Evolutionary conservation across 2,329 filamentous ascomycete species (phyloP), one percentile per base, ranked within the genome.

Genomic region (Truncatella angustata): DNA sequence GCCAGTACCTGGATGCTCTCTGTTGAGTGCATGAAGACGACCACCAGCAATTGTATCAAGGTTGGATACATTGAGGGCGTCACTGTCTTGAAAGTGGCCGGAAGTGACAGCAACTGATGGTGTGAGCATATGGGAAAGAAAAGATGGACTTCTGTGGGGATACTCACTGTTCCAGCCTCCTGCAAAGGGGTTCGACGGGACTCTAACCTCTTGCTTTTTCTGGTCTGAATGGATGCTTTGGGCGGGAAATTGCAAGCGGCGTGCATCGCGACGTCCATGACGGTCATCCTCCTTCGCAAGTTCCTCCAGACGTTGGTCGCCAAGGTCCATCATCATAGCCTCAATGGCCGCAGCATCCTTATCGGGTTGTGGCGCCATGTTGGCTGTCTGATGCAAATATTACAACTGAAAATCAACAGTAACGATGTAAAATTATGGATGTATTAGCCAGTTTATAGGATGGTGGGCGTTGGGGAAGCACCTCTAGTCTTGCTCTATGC

Each of bases 321-420:
- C 47, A 18, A 50, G 47, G 18, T 50, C 47, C 14, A n/a, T 32
- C 47, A 50, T 50, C 47, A 50, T 50, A 10, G 47, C 47, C 3
- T 49, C 46, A 7, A 39, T 12, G 44, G 16, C 44, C 74, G 72
- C 23, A 20, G 16, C 37, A 14, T 6, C 18, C 9, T 4, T 10
- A 12, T 36, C 34, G 14, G 5, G n/a, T 16, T 42, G 4, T 18
- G 12, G 12, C 11, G 12, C 40, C 40, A 44, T 44, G 11, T 44
- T 44, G 40, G n/a, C n/a, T n/a, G n/a, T n/a, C n/a, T n/a, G n/a
- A n/a, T n/a, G n/a, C n/a, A n/a, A n/a, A n/a, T n/a, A n/a, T n/a
- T n/a, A n/a, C n/a, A n/a, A n/a, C n/a, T n/a, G n/a, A n/a, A n/a
- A n/a, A n/a, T n/a, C n/a, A n/a, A n/a, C n/a, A n/a, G n/a, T n/a